Conservation (phyloP, 164 flowering plant species). For the Dillenia turbinata region DNA sequence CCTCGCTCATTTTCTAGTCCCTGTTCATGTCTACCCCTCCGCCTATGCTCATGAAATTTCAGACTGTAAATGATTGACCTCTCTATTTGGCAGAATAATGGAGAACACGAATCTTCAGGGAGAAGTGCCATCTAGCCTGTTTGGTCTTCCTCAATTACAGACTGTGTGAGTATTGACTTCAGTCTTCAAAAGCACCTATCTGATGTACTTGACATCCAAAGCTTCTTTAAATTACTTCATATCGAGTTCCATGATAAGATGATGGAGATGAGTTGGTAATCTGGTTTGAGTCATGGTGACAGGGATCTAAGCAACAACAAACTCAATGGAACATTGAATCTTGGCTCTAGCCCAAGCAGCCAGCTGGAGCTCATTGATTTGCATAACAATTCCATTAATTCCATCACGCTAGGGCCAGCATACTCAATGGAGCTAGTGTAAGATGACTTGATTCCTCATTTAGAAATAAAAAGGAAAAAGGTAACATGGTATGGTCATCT, state of each 20-base stretch:
- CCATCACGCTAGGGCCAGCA: slow-evolving; percentile 2
- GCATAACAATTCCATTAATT: slow-evolving; percentile 32
- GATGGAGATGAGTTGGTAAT: too few relatives aligned
- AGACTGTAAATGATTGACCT: too few relatives aligned
- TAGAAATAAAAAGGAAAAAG: not conserved
- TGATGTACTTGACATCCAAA: not conserved
- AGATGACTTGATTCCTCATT: slow-evolving; percentile 4
- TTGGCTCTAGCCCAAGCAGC: slow-evolving; percentile 29
- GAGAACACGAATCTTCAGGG: slow-evolving; percentile 48
- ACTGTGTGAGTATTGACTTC: slow-evolving; percentile 40
- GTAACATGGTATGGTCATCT: too few relatives aligned
- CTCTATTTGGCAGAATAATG: slow-evolving; percentile 30
- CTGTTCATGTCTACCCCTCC: not conserved
- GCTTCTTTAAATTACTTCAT: too few relatives aligned
- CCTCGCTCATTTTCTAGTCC: slow-evolving; percentile 1
- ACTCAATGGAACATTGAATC: slow-evolving; percentile 43
- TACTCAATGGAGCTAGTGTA: slow-evolving; percentile 29
- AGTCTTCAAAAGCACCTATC: not conserved
- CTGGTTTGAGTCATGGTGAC: slow-evolving; percentile 2
- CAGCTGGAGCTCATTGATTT: slow-evolving; percentile 46
- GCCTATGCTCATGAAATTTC: not conserved
- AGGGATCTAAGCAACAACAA: slow-evolving; percentile 39
- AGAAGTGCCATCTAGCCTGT: slow-evolving; percentile 33
- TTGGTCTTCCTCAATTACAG: slow-evolving; percentile 44
- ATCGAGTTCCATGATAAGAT: too few relatives aligned